Percentiles rank a stretch among this genome's conserved stretches.
Conservation (phyloP, 2,329 filamentous ascomycete genomes). For the Aspergillus pseudotamarii region DNA sequence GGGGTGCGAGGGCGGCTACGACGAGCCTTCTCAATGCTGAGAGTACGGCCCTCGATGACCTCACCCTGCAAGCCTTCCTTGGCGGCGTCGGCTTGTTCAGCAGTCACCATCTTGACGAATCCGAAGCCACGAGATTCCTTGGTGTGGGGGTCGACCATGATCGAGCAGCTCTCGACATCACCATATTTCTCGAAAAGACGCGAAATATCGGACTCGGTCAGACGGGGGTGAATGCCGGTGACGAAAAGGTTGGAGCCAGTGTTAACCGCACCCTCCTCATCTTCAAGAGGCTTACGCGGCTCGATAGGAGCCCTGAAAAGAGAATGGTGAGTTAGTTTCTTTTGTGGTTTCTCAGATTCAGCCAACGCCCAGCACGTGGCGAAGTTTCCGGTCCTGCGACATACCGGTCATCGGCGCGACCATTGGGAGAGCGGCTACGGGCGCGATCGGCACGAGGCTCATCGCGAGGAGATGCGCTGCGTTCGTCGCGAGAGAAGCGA, state of each 20-base stretch:
- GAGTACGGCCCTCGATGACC: slow-evolving; percentile 87
- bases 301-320: slow-evolving; percentile 48
- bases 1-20: slow-evolving; percentile 92
- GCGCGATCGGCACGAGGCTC: slow-evolving; percentile 57
- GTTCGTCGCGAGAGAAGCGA: slow-evolving; percentile 64
- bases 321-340: neutral
- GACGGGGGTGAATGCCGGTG: slow-evolving; percentile 92
- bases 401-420: slow-evolving; percentile 57
- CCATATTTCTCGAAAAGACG: slow-evolving; percentile 98
- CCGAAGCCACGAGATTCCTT: slow-evolving; percentile 98
- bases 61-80: slow-evolving; percentile 96
- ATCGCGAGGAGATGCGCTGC: slow-evolving; percentile 67
- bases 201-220: slow-evolving; percentile 86
- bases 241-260: slow-evolving; percentile 98
- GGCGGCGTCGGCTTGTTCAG: slow-evolving; percentile 93
- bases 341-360: neutral
- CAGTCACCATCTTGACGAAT: slow-evolving; percentile 98
- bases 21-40: slow-evolving; percentile 98
- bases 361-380: neutral
- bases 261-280: slow-evolving; percentile 79
- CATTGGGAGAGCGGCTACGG: slow-evolving; percentile 67
- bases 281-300: slow-evolving; percentile 52
- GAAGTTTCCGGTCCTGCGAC: slow-evolving; percentile 11
- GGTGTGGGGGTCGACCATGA: slow-evolving; percentile 98
- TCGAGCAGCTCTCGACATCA: slow-evolving; percentile 98